Conservation (phyloP, 176 grass and related monocot species). For the Carex pumila region DNA sequence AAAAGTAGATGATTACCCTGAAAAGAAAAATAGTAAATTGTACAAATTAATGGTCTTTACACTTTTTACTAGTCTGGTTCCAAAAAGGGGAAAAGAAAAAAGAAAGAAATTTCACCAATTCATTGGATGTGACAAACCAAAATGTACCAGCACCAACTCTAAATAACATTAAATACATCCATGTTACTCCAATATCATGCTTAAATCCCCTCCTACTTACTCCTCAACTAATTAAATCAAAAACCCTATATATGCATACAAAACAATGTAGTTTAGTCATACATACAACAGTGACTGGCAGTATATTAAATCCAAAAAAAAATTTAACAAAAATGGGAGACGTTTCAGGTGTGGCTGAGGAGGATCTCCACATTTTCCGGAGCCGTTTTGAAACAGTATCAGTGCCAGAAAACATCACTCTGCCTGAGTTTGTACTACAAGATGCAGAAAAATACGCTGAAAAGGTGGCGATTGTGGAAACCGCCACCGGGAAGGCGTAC, state of each 20-base stretch:
- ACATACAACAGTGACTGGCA: background rate
- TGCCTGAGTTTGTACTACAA: constrained; percentile 71
- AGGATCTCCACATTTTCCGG: constrained; percentile 59
- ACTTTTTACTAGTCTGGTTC: too few species aligned
- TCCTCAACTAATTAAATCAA: background rate
- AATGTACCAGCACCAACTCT: background rate
- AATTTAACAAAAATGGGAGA: background rate
- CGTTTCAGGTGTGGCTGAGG: constrained; percentile 5
- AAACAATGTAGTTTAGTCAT: constrained; percentile 12
- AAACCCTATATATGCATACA: constrained; percentile 1
- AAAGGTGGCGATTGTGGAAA: constrained; percentile 63
- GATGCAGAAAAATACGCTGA: constrained; percentile 44
- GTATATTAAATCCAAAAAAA: background rate
- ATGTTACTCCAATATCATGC: background rate
- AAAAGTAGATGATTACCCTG: too few species aligned
- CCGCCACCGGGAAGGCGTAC: constrained; percentile 42
- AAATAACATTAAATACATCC: background rate
- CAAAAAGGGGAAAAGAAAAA: too few species aligned
- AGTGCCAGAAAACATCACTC: constrained; percentile 52
- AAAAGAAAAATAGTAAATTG: too few species aligned
- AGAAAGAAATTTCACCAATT: background rate
- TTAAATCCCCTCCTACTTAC: constrained; percentile 17
- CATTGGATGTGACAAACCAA: constrained; percentile 8
- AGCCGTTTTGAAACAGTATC: constrained; percentile 48
- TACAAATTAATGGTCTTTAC: too few species aligned